phyloP scores from a whole-genome alignment of 345 rosid species.

The Eucalyptus cloeziana region DNA sequence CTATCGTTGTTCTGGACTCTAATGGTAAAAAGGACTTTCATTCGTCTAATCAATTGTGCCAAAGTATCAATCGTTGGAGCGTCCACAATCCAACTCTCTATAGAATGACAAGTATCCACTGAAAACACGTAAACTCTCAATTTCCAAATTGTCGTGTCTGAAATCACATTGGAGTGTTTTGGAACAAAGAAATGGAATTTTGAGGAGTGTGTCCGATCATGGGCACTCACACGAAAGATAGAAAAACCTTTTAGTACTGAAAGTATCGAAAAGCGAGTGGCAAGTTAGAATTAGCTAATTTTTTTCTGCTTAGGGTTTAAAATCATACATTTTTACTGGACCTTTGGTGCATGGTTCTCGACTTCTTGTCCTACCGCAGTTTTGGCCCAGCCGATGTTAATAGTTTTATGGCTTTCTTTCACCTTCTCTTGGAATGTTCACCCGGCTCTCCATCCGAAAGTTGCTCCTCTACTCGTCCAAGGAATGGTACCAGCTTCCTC shows the following conservation, averaged over 20 bases:
- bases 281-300: neutral
- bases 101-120: neutral
- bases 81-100: neutral
- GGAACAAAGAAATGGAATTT: neutral
- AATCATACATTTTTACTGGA: neutral
- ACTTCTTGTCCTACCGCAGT: neutral
- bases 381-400: neutral
- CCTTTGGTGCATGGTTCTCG: neutral
- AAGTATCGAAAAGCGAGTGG: neutral
- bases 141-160: neutral
- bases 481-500: neutral
- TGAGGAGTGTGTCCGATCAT: neutral
- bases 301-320: neutral
- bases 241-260: neutral
- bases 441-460: neutral
- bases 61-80: neutral
- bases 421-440: neutral
- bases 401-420: neutral
- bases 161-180: neutral
- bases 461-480: neutral
- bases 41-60: neutral
- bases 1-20: neutral
- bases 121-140: neutral
- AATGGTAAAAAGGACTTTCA: neutral
- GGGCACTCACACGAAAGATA: neutral